Evolutionary conservation across 306 rosid genomes (phyloP), one percentile per base, ranked within the genome.

Genomic region (Lotus japonicus): DNA sequence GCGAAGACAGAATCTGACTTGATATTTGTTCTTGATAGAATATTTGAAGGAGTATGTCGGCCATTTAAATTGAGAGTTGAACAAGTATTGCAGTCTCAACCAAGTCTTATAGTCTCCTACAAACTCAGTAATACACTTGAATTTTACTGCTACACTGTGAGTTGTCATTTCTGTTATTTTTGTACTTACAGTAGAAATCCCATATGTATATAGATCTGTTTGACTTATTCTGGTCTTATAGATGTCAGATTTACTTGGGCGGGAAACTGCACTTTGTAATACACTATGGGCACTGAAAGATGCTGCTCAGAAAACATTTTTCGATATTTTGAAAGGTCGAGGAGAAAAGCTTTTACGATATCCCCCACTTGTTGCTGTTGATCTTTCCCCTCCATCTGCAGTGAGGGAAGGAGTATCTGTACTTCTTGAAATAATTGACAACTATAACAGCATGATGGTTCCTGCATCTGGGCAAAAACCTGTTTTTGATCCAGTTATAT

Each of bases 21-120:
- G 79, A 94, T 72, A 38, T 90, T 90, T 88, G 96, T 94, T 82
- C 82, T 94, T 64, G 99, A 94, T 84, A 94, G 99, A 76, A 90
- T 94, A 73, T 94, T 94, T 70, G 97, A 94, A 81, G 97, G 99
- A 68, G 99, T 94, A 79, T 94, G 99, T 78, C 84, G 99, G 76
- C 99, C 99, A 5, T 94, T 94, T 79, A 94, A 94, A 90, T 85
- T 88, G 76, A 86, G 99, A 74, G 97, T 94, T 74, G 99, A 94
- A 74, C 99, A 94, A 88, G 99, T 88, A 78, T 84, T 94, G 57
- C 99, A 94, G 74, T 88, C 97, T 44, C 99, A 88, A 54, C 96
- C 99, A 51, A 88, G 90, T 82, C 90, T 94, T 31, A 90, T 90
- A 63, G 80, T 88, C 70, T 90, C 96, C 9, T 94, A 88, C 68